Evolutionary conservation across 2,329 filamentous ascomycete genomes (phyloP).

Genomic region (Phaeosphaeriaceae sp.): DNA sequence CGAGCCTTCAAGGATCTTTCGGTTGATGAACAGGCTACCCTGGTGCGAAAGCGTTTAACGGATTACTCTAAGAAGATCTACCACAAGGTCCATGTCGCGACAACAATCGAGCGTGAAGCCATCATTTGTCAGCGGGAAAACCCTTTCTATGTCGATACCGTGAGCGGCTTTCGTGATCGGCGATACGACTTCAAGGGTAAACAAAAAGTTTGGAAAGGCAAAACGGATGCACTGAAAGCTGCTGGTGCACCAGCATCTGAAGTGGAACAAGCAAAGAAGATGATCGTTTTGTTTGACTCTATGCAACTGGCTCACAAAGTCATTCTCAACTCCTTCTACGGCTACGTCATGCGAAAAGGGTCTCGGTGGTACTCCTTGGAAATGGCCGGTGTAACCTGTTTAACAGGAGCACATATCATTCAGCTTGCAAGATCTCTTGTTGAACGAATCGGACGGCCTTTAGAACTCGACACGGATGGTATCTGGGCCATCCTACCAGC

Average conservation of each 20-base stretch:
- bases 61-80: slow-evolving; percentile 98
- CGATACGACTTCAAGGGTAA: slow-evolving; percentile 98
- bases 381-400: slow-evolving; percentile 97
- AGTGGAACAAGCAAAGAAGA: slow-evolving; percentile 95
- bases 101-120: slow-evolving; percentile 89
- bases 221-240: slow-evolving; percentile 84
- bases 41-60: slow-evolving; percentile 86
- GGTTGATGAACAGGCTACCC: slow-evolving; percentile 78
- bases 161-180: slow-evolving; percentile 93
- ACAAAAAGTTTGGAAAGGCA: slow-evolving; percentile 98
- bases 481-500: slow-evolving; percentile 99
- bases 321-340: slow-evolving; percentile 98
- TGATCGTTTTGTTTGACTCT: slow-evolving; percentile 96
- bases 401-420: slow-evolving; percentile 96
- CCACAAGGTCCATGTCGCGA: slow-evolving; percentile 97
- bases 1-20: slow-evolving; percentile 82
- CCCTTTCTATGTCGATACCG: slow-evolving; percentile 96
- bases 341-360: slow-evolving; percentile 98
- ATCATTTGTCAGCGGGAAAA: slow-evolving; percentile 99
- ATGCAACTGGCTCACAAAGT: slow-evolving; percentile 97
- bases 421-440: slow-evolving; percentile 94
- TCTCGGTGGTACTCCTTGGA: slow-evolving; percentile 99
- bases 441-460: slow-evolving; percentile 86
- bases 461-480: slow-evolving; percentile 97
- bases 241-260: slow-evolving; percentile 77